phyloP scores from a whole-genome alignment of 139 green algal species.

The Coelastrella sp. region DNA sequence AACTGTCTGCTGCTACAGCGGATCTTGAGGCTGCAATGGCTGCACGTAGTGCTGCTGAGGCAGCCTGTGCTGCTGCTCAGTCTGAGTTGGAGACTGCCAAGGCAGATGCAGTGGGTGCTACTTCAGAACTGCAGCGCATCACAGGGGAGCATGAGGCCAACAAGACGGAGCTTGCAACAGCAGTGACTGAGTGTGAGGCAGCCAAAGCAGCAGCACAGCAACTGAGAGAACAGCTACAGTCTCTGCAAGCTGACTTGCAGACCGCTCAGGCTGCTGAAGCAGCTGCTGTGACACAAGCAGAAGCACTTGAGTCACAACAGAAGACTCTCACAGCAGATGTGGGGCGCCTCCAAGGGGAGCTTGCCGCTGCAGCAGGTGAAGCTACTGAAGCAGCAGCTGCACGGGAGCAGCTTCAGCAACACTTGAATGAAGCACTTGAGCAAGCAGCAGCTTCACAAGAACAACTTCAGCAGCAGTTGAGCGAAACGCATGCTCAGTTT shows the following conservation, averaged over 20 bases:
- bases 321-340: too few relatives aligned
- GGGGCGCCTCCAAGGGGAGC: too few relatives aligned
- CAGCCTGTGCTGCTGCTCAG: background rate
- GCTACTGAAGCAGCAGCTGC: background rate
- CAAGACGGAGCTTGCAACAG: background rate
- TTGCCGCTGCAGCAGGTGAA: too few relatives aligned
- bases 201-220: background rate
- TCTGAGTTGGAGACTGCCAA: background rate
- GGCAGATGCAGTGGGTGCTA: too few relatives aligned
- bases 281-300: background rate
- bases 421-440: background rate
- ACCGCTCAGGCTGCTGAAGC: constrained; percentile 1
- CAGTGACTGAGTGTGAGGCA: background rate
- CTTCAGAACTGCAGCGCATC: background rate
- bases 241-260: background rate
- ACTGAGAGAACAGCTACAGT: background rate
- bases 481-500: background rate
- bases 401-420: background rate
- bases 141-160: background rate
- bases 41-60: background rate
- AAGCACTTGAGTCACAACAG: too few relatives aligned
- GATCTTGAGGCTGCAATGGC: background rate
- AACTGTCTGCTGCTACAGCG: background rate
- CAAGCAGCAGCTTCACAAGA: constrained; percentile 19
- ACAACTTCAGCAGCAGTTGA: constrained; percentile 27